phyloP scores from a whole-genome alignment of 2,329 filamentous ascomycete genomes.

The Penicillium aurantiogriseum region DNA sequence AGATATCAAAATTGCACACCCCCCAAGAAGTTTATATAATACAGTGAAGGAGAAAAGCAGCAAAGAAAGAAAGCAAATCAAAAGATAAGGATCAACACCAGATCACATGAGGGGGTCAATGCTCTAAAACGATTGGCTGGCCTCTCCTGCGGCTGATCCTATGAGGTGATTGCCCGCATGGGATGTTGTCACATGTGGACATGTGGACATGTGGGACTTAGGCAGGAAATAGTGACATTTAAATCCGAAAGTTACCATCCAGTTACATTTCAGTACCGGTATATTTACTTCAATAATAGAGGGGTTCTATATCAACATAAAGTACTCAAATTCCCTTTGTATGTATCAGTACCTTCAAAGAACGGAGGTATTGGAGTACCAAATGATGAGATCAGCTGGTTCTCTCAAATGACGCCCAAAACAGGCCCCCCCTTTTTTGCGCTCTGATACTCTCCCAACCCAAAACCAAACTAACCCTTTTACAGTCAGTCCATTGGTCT shows the following conservation, averaged over 20 bases:
- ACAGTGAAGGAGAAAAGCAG: neutral
- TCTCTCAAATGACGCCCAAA: constrained; percentile 10
- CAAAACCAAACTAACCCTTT: neutral
- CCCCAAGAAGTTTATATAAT: neutral
- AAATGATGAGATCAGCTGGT: constrained; percentile 17
- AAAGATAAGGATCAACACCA: neutral
- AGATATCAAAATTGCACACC: neutral
- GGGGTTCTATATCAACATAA: neutral
- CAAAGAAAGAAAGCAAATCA: neutral
- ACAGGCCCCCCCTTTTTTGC: neutral
- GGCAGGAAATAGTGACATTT: neutral
- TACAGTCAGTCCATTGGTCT: constrained; percentile 4
- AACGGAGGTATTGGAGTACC: neutral
- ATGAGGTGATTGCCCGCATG: constrained; percentile 20
- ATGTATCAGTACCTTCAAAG: neutral
- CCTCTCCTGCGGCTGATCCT: neutral
- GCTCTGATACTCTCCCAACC: constrained; percentile 1
- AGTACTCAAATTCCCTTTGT: neutral
- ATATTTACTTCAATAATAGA: neutral
- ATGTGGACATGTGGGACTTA: neutral
- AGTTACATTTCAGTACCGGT: neutral
- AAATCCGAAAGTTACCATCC: too few species aligned
- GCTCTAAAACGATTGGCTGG: neutral
- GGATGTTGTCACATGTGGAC: constrained; percentile 25
- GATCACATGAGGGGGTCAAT: constrained; percentile 2